Evolutionary conservation across 2,329 filamentous ascomycete species (phyloP).

Genomic region (Fusarium sp.): DNA sequence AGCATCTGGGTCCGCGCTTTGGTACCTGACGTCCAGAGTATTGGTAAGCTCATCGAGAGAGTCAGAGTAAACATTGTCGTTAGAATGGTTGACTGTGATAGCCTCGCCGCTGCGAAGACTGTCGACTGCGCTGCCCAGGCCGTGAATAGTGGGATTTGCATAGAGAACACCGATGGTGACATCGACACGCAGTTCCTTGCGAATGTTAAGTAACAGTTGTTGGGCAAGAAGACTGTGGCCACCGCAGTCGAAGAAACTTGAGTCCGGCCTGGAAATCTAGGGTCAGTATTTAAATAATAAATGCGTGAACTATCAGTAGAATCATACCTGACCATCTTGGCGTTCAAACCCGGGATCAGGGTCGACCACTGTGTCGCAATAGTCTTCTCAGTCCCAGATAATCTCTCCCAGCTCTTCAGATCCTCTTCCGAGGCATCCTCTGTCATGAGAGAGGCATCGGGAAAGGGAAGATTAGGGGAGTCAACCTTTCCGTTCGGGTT

Average conservation of each 20-base stretch:
- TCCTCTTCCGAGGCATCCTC: conserved; percentile 49
- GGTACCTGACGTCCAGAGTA: conserved; percentile 56
- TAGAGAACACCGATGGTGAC: conserved; percentile 48
- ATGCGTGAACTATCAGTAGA: neutral
- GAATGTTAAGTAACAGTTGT: conserved; percentile 74
- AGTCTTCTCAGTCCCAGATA: conserved; percentile 52
- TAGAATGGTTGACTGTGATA: neutral
- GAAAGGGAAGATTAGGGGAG: conserved; percentile 80
- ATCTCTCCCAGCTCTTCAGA: conserved; percentile 62
- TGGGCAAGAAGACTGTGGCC: conserved; percentile 66
- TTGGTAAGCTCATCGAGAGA: conserved; percentile 61
- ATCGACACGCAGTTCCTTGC: conserved; percentile 44
- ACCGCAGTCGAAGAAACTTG: conserved; percentile 51
- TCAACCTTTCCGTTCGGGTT: conserved; percentile 84
- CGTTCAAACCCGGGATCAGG: conserved; percentile 71
- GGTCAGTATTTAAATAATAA: neutral
- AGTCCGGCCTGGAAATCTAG: neutral
- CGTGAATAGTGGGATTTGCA: neutral
- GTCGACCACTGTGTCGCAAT: conserved; percentile 72
- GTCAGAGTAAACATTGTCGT: neutral
- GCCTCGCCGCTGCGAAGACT: neutral
- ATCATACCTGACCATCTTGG: conserved; percentile 56
- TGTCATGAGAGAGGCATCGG: conserved; percentile 64
- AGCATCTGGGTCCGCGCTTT: conserved; percentile 49
- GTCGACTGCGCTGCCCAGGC: conserved; percentile 34